Evolutionary conservation across 768 basidiomycete species (phyloP).

Genomic region (Amanita pallidorosea): DNA sequence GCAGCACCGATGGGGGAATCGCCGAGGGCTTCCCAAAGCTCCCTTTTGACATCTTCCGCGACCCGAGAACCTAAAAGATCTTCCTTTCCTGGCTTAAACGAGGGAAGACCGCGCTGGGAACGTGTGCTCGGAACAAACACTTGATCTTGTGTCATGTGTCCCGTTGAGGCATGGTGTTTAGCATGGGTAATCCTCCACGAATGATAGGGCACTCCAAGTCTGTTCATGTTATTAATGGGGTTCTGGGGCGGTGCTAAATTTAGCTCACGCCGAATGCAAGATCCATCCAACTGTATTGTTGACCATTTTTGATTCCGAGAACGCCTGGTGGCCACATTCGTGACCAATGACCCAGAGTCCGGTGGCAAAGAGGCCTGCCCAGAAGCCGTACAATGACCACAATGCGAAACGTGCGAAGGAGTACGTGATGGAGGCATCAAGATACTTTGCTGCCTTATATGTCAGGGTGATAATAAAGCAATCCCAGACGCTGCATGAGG

Average conservation of each 20-base stretch:
- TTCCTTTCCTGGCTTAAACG: constrained; percentile 59
- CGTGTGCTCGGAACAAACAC: constrained; percentile 94
- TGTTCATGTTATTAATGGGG: constrained; percentile 15
- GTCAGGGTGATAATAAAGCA: constrained; percentile 52
- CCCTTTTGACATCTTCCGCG: constrained; percentile 53
- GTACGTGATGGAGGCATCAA: constrained; percentile 58
- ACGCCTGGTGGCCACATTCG: constrained; percentile 95
- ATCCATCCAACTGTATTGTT: constrained; percentile 93
- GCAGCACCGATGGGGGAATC: constrained; percentile 79
- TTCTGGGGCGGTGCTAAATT: constrained; percentile 3
- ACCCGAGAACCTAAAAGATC: constrained; percentile 56
- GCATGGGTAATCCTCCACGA: constrained; percentile 93
- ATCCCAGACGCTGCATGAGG: constrained; percentile 55
- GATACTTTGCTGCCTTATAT: constrained; percentile 56
- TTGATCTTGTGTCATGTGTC: constrained; percentile 90
- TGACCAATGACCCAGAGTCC: constrained; percentile 94
- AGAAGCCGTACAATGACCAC: constrained; percentile 78
- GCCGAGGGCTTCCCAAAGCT: constrained; percentile 78
- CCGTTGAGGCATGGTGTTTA: constrained; percentile 92
- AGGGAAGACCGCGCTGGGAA: constrained; percentile 51
- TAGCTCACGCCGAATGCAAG: constrained; percentile 74
- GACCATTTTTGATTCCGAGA: constrained; percentile 83
- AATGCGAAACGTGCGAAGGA: constrained; percentile 49
- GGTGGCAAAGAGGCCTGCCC: constrained; percentile 76
- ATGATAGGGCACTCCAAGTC: constrained; percentile 92